Evolutionary conservation across 169 alveolate species (phyloP).

Genomic region (Haemoproteus tartakovskyi): DNA sequence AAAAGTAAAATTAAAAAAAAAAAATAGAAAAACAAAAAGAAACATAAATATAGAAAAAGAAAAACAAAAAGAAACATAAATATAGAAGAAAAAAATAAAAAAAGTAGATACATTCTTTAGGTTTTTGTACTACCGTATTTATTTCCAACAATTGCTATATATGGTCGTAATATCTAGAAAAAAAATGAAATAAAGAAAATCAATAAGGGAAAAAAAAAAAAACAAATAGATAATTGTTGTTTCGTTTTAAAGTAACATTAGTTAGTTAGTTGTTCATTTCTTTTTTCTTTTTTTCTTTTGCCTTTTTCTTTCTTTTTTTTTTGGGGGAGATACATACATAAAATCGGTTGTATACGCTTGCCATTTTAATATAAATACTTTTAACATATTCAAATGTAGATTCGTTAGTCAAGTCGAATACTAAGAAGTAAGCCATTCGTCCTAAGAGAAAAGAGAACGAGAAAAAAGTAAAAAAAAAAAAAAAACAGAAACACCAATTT

Average conservation of each 20-base stretch:
- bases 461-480: background rate
- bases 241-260: too few species aligned
- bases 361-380: slow-evolving; percentile 35
- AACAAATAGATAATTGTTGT: too few species aligned
- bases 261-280: too few species aligned
- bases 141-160: slow-evolving; percentile 65
- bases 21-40: background rate
- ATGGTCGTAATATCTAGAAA: slow-evolving; percentile 45
- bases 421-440: slow-evolving; percentile 61
- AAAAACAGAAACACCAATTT: background rate
- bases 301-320: background rate
- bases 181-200: slow-evolving; percentile 1
- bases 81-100: too few species aligned
- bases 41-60: too few species aligned
- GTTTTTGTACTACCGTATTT: slow-evolving; percentile 37
- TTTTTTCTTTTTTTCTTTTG: too few species aligned
- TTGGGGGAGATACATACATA: slow-evolving; percentile 7
- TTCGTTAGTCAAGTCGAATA: slow-evolving; percentile 45
- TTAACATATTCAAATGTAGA: slow-evolving; percentile 55
- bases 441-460: slow-evolving; percentile 8
- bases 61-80: too few species aligned
- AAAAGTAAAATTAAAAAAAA: too few species aligned
- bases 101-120: too few species aligned
- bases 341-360: slow-evolving; percentile 10
- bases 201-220: too few species aligned